Evolutionary conservation across 2,329 filamentous ascomycete genomes (phyloP).

Genomic region (Aspergillus hortae): DNA sequence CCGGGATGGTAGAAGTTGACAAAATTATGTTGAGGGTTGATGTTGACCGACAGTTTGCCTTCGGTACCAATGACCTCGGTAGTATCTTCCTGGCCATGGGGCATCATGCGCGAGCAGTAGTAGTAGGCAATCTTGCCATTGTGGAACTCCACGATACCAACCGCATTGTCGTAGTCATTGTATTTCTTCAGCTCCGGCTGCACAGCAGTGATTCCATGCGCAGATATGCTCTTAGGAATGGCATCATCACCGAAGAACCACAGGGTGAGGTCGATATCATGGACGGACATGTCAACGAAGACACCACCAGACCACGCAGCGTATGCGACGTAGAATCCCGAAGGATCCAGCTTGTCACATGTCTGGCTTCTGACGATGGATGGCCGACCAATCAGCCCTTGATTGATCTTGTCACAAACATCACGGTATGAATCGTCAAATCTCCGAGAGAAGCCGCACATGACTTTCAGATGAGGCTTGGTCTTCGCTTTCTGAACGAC

Average conservation of each 20-base stretch:
- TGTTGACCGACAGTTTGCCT: slow-evolving; percentile 61
- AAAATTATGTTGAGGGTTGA: slow-evolving; percentile 53
- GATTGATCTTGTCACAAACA: slow-evolving; percentile 51
- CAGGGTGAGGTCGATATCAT: slow-evolving; percentile 63
- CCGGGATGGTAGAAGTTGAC: slow-evolving; percentile 53
- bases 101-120: slow-evolving; percentile 63
- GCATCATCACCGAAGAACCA: slow-evolving; percentile 60
- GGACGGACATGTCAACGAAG: slow-evolving; percentile 67
- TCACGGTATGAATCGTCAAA: slow-evolving; percentile 65
- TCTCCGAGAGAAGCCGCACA: slow-evolving; percentile 64
- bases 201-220: slow-evolving; percentile 56
- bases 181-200: slow-evolving; percentile 55
- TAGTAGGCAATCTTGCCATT: slow-evolving; percentile 62
- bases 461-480: slow-evolving; percentile 59
- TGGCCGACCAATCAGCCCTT: slow-evolving; percentile 57
- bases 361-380: slow-evolving; percentile 62
- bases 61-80: slow-evolving; percentile 65
- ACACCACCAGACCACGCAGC: slow-evolving; percentile 62
- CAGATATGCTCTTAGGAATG: slow-evolving; percentile 53
- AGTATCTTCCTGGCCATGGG: slow-evolving; percentile 62
- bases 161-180: slow-evolving; percentile 59
- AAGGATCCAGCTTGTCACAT: slow-evolving; percentile 61
- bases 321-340: slow-evolving; percentile 65
- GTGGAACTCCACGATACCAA: slow-evolving; percentile 63
- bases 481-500: slow-evolving; percentile 55